Conservation (phyloP, 2,329 filamentous ascomycete genomes). For the Epichloe sylvatica region DNA sequence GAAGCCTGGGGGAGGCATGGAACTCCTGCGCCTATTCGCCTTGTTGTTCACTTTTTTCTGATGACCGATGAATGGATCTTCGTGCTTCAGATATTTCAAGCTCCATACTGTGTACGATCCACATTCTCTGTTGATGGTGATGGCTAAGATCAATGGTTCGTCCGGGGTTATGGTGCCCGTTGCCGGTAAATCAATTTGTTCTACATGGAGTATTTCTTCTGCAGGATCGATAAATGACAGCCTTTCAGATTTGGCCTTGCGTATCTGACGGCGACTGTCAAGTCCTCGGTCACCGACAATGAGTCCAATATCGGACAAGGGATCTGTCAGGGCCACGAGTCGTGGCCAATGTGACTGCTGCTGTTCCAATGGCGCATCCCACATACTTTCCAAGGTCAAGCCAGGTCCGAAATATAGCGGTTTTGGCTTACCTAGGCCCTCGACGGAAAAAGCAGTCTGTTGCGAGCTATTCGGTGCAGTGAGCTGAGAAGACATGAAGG, state of each 20-base stretch:
- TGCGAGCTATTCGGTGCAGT: conserved; percentile 38
- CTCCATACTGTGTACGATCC: conserved; percentile 77
- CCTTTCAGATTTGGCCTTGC: conserved; percentile 25
- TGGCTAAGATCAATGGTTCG: conserved; percentile 52
- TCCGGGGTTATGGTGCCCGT: conserved; percentile 20
- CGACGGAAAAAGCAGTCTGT: conserved; percentile 40
- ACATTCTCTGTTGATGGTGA: conserved; percentile 67
- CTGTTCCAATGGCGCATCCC: conserved; percentile 39
- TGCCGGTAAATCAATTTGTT: conserved; percentile 47
- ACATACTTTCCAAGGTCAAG: conserved; percentile 43
- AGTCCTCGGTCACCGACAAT: conserved; percentile 50
- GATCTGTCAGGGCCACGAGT: conserved; percentile 73
- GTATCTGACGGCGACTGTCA: conserved; percentile 13
- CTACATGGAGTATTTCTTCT: conserved; percentile 76
- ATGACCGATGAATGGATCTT: conserved; percentile 38
- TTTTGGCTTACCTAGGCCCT: conserved; percentile 42
- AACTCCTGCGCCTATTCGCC: conserved; percentile 41
- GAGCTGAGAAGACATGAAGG: conserved; percentile 60
- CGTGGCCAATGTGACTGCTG: conserved; percentile 53
- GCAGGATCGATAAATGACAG: conserved; percentile 51
- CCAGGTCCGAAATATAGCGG: conserved; percentile 37
- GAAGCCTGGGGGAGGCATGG: conserved; percentile 55
- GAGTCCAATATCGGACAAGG: conserved; percentile 71
- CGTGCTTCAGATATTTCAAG: conserved; percentile 59
- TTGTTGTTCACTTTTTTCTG: conserved; percentile 33